Conservation (phyloP, 306 rosid genomes). For the Amphicarpaea edgeworthii region DNA sequence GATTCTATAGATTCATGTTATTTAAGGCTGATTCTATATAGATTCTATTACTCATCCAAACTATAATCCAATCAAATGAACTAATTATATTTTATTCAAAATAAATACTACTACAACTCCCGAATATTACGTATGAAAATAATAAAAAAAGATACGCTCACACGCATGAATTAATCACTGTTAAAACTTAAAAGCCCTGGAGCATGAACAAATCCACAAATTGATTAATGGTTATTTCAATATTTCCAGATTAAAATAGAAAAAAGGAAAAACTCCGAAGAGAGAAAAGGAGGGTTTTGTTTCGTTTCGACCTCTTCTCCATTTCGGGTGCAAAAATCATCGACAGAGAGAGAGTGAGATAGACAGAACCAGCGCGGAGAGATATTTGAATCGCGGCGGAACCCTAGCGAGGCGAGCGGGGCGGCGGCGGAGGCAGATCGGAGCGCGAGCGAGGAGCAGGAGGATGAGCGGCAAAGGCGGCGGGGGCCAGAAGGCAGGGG, state of each 20-base stretch:
- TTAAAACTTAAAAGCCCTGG: background rate
- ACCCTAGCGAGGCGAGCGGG: slow-evolving; percentile 42
- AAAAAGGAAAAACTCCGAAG: background rate
- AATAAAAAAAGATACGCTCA: background rate
- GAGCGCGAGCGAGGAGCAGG: slow-evolving; percentile 35
- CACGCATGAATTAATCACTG: background rate
- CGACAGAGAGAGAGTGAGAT: slow-evolving; percentile 26
- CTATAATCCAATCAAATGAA: background rate
- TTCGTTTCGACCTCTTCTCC: slow-evolving; percentile 26
- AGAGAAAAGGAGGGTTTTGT: slow-evolving; percentile 40
- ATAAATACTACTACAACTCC: background rate
- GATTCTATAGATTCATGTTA: too few species aligned
- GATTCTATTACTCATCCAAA: background rate
- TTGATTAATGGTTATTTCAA: background rate
- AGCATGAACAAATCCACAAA: background rate
- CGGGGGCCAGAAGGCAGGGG: slow-evolving; percentile 61
- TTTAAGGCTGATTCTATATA: too few species aligned
- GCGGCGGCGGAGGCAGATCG: slow-evolving; percentile 40
- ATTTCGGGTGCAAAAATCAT: slow-evolving; percentile 49
- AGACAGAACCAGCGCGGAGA: slow-evolving; percentile 10
- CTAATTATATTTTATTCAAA: background rate
- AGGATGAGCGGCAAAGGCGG: slow-evolving; percentile 75
- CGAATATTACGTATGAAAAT: background rate
- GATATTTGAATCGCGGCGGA: slow-evolving; percentile 62
- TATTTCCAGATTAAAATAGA: background rate